A percentile compares a stretch with the other conserved stretches of the same genome.
These are phyloP conservation scores for Dendrobium chrysotoxum DNA, from an alignment of 106 monocot genomes.

Conservation along the genomic window DNA sequence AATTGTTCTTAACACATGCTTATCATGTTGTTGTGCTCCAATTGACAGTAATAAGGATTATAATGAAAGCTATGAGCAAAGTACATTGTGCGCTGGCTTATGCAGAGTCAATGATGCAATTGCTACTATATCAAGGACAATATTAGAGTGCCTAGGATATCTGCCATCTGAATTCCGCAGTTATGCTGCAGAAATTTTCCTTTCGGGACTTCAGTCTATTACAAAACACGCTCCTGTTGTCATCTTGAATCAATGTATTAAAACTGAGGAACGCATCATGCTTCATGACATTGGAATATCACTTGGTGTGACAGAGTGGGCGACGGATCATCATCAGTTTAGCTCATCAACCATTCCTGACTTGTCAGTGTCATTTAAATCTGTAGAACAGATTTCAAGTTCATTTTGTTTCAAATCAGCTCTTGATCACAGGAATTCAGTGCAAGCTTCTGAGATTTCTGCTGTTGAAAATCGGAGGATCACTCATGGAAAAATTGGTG, in stretches of 20 bases:
- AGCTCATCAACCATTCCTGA: constrained; percentile 20
- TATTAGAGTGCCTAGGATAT: constrained; percentile 70
- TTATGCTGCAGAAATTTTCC: constrained; percentile 73
- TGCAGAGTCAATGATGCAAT: constrained; percentile 16
- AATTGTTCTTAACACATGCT: background rate
- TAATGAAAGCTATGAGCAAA: background rate
- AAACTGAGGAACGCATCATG: constrained; percentile 52
- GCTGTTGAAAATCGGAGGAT: background rate
- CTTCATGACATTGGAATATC: constrained; percentile 96
- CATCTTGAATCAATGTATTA: constrained; percentile 52
- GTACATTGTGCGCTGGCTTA: background rate
- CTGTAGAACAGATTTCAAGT: background rate
- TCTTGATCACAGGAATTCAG: constrained; percentile 2
- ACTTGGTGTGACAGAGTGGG: constrained; percentile 80
- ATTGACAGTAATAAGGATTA: background rate
- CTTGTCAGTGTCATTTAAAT: background rate
- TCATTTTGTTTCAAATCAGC: constrained; percentile 2
- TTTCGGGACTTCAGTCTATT: constrained; percentile 51
- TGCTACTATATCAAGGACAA: constrained; percentile 35
- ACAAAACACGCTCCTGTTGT: constrained; percentile 43
- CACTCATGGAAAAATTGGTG: background rate
- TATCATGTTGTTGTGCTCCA: background rate
- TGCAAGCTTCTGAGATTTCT: constrained; percentile 12
- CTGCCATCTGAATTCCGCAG: constrained; percentile 73
- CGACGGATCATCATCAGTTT: constrained; percentile 63